phyloP scores from a whole-genome alignment of 805 yeast genomes.

The Komagataella populi region DNA sequence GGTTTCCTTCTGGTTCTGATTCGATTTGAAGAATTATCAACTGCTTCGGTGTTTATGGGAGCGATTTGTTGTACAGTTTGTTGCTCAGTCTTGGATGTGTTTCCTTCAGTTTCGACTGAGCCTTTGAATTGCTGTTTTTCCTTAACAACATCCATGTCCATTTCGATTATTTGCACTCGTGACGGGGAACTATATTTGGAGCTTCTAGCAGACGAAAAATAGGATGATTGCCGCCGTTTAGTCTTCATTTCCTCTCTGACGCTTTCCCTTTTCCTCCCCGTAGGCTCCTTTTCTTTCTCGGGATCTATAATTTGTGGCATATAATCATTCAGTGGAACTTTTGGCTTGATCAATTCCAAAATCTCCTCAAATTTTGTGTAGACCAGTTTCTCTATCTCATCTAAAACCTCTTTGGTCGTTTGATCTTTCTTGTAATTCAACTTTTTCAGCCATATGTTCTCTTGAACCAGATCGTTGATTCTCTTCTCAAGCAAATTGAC shows the following conservation, averaged over 20 bases:
- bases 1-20: conserved; percentile 33
- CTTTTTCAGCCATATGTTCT: conserved; percentile 30
- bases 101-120: conserved; percentile 13
- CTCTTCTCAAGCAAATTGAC: conserved; percentile 39
- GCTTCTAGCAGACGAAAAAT: background rate
- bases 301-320: background rate
- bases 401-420: conserved; percentile 12
- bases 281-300: background rate
- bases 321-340: background rate
- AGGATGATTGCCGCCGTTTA: background rate
- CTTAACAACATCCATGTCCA: background rate
- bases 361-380: conserved; percentile 30
- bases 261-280: background rate
- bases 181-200: background rate
- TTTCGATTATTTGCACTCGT: background rate
- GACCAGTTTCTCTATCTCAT: conserved; percentile 28
- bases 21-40: conserved; percentile 8
- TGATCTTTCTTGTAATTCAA: conserved; percentile 11
- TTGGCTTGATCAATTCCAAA: conserved; percentile 5
- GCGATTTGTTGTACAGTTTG: background rate
- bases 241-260: background rate
- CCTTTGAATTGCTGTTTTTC: background rate
- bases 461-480: conserved; percentile 33
- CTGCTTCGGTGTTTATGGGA: conserved; percentile 22
- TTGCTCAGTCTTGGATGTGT: conserved; percentile 13